Evolutionary conservation across 2,329 filamentous ascomycete species (phyloP).

Genomic region (Leptographium lundbergii): DNA sequence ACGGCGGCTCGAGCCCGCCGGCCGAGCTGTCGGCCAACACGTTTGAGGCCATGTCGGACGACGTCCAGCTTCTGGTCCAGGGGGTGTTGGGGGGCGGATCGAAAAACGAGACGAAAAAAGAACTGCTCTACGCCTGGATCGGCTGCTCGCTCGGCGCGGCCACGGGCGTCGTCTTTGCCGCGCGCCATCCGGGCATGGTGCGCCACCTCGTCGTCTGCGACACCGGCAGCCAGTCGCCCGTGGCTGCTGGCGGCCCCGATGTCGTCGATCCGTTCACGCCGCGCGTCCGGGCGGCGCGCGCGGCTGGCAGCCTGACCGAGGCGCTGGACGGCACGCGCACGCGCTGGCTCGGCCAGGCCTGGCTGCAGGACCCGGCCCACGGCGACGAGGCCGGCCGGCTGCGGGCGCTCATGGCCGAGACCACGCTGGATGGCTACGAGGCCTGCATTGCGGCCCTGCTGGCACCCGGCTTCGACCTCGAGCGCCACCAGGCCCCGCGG

Average conservation of each 20-base stretch:
- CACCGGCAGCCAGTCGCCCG: conserved; percentile 26
- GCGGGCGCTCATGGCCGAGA: conserved; percentile 21
- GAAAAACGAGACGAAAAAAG: too few species aligned
- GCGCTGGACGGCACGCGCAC: conserved; percentile 2
- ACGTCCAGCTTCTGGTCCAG: conserved; percentile 21
- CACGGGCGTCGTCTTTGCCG: conserved; percentile 25
- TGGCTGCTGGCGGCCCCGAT: neutral
- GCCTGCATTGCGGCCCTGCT: conserved; percentile 26
- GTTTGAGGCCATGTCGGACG: conserved; percentile 25
- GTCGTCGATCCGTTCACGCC: conserved; percentile 22
- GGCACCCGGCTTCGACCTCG: conserved; percentile 25
- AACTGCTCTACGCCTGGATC: conserved; percentile 24
- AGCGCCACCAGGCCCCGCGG: conserved; percentile 16
- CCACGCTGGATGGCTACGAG: conserved; percentile 27
- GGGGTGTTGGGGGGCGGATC: conserved; percentile 12
- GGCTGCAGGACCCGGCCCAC: conserved; percentile 19
- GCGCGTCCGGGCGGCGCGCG: conserved; percentile 21
- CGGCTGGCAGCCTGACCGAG: conserved; percentile 4
- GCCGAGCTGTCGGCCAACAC: conserved; percentile 21
- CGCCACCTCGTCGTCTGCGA: conserved; percentile 26
- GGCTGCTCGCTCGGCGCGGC: conserved; percentile 33
- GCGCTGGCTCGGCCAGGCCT: conserved; percentile 20
- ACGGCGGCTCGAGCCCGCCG: conserved; percentile 25
- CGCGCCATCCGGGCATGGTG: conserved; percentile 24
- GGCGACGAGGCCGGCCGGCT: conserved; percentile 12